Conservation (phyloP, 1,284 basidiomycete species). For the Cryptococcus hybrid region DNA sequence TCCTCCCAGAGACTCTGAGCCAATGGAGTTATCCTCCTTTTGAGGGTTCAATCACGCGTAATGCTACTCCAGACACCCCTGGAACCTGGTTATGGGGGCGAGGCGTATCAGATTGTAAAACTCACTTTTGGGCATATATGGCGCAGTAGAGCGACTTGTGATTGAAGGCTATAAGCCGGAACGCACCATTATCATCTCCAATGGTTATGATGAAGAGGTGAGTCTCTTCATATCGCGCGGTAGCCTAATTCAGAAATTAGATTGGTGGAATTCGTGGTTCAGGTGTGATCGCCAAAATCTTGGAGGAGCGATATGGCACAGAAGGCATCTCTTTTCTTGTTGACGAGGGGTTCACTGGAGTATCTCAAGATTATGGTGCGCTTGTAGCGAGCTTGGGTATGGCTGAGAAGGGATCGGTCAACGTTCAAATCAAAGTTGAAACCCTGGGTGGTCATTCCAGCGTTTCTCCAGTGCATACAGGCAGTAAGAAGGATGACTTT, state of each 20-base stretch:
- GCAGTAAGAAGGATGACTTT: conserved; percentile 33
- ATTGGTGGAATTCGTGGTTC: conserved; percentile 50
- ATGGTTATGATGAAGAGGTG: conserved; percentile 58
- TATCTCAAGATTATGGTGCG: conserved; percentile 42
- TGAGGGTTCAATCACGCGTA: conserved; percentile 50
- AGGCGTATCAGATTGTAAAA: conserved; percentile 54
- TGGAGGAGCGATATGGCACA: conserved; percentile 48
- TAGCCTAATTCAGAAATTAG: conserved; percentile 9
- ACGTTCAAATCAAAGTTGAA: conserved; percentile 44
- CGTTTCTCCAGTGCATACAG: conserved; percentile 49
- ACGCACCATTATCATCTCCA: conserved; percentile 52
- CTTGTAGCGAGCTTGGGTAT: conserved; percentile 50
- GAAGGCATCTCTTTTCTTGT: conserved; percentile 51
- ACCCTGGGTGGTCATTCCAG: conserved; percentile 48
- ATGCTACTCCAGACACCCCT: conserved; percentile 36
- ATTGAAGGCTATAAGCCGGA: conserved; percentile 51
- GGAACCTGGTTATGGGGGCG: conserved; percentile 57
- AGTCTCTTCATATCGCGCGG: not conserved
- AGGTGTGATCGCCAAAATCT: conserved; percentile 30
- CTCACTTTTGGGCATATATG: conserved; percentile 52
- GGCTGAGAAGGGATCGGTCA: conserved; percentile 54
- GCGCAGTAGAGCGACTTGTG: conserved; percentile 54
- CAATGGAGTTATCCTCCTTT: conserved; percentile 57
- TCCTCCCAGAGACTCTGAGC: conserved; percentile 52
- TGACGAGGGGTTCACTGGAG: conserved; percentile 53